Evolutionary conservation across 2,329 filamentous ascomycete species (phyloP).

Genomic region (Aspergillus fumigatus): DNA sequence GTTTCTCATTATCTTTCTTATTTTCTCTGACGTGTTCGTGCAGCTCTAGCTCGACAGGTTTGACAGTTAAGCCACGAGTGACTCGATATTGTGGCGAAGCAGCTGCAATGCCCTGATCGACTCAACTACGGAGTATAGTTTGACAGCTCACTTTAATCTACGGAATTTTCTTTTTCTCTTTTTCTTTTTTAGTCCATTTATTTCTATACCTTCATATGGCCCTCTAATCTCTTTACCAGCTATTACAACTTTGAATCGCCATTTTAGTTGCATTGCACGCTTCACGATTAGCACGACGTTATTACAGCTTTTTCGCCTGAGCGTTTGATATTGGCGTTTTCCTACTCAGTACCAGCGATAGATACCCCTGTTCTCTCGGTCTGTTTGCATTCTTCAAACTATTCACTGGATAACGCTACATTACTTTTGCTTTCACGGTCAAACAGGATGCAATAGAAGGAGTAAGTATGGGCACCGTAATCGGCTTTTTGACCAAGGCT

Average conservation of each 20-base stretch:
- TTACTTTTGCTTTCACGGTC: neutral
- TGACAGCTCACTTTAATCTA: conserved; percentile 5
- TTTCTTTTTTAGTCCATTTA: conserved; percentile 1
- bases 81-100: conserved; percentile 37
- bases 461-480: conserved; percentile 1
- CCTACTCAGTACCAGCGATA: neutral
- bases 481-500: conserved; percentile 1
- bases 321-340: conserved; percentile 1
- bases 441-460: neutral
- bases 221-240: neutral
- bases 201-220: neutral
- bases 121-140: conserved; percentile 12
- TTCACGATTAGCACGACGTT: conserved; percentile 3
- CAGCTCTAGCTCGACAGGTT: conserved; percentile 17
- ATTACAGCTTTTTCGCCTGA: neutral
- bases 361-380: neutral
- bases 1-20: conserved; percentile 4
- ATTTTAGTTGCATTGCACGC: conserved; percentile 2
- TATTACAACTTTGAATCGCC: conserved; percentile 2
- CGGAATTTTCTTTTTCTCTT: neutral
- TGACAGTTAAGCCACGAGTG: conserved; percentile 19
- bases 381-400: neutral
- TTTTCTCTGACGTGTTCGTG: conserved; percentile 32
- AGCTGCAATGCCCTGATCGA: conserved; percentile 25
- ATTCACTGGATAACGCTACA: neutral